These are phyloP conservation scores for Exophiala xenobiotica DNA, from an alignment of 2,329 filamentous ascomycete genomes.

Conservation along the genomic window DNA sequence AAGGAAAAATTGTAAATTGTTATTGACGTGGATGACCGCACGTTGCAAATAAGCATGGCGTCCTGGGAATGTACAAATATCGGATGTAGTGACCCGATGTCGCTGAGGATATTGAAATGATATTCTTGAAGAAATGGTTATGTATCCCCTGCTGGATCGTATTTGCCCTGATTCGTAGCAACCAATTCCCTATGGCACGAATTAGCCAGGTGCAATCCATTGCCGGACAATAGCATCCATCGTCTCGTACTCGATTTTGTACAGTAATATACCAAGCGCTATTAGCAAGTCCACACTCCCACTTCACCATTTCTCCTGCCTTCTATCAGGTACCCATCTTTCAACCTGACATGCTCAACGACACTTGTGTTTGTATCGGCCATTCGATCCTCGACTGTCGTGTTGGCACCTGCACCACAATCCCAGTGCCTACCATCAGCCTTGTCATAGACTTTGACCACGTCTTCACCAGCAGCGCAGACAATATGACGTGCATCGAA, in stretches of 20 bases:
- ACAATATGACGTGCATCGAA: constrained; percentile 91
- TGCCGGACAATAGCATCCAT: no score
- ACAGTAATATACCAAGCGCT: neutral
- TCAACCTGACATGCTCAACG: constrained; percentile 84
- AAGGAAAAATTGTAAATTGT: no score
- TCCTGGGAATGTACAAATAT: no score
- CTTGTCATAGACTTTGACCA: constrained; percentile 98
- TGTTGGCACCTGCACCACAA: constrained; percentile 75
- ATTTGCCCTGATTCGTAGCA: no score
- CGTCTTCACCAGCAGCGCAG: constrained; percentile 82
- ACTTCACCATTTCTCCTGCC: constrained; percentile 84
- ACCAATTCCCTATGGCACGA: no score
- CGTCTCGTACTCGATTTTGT: neutral
- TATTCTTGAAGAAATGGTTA: no score
- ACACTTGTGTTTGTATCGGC: constrained; percentile 63
- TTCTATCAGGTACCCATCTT: constrained; percentile 91
- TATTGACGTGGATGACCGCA: no score
- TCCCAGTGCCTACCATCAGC: constrained; percentile 95
- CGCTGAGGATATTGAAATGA: no score
- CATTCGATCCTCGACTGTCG: constrained; percentile 55
- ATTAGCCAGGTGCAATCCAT: no score
- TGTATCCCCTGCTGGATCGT: no score
- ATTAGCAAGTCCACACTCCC: constrained; percentile 81
- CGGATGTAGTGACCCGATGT: no score
- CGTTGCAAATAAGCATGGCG: no score